phyloP scores from a whole-genome alignment of 495 filamentous ascomycete species.

The Mytilinidion resinicola region DNA sequence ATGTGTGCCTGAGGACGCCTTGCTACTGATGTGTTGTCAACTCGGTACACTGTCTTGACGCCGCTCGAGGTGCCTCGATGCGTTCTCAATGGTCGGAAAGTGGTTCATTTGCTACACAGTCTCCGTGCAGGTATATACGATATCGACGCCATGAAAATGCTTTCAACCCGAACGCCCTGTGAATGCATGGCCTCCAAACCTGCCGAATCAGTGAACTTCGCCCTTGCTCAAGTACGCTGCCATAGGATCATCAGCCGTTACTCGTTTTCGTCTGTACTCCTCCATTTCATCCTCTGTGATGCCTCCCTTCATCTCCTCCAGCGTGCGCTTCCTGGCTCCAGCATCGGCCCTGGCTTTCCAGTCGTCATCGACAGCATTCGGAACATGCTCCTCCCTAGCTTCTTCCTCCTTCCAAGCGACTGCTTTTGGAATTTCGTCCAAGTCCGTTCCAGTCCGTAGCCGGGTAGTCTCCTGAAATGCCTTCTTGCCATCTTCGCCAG shows the following conservation, averaged over 20 bases:
- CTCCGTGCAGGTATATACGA: background rate
- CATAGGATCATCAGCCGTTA: conserved; percentile 77
- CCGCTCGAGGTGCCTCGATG: no score
- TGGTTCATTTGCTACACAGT: no score
- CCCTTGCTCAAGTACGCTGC: conserved; percentile 63
- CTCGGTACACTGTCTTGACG: no score
- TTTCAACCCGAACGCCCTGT: background rate
- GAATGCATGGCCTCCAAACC: background rate
- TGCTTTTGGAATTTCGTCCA: conserved; percentile 30
- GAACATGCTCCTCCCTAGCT: conserved; percentile 29
- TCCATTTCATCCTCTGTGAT: conserved; percentile 79
- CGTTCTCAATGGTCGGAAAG: background rate
- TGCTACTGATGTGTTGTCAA: no score
- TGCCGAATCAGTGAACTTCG: conserved; percentile 26
- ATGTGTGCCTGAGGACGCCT: no score
- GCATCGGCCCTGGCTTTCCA: conserved; percentile 35
- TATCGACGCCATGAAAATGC: conserved; percentile 23
- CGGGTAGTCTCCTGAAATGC: conserved; percentile 64
- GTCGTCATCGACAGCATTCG: conserved; percentile 33
- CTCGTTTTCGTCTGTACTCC: conserved; percentile 65
- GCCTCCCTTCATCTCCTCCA: conserved; percentile 68
- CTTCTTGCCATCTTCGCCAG: conserved; percentile 73
- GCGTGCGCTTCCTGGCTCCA: conserved; percentile 58
- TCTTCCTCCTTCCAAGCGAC: conserved; percentile 36
- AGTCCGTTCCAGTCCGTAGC: conserved; percentile 46